Conservation (phyloP, 306 rosid species). For the Quercus cerris region DNA sequence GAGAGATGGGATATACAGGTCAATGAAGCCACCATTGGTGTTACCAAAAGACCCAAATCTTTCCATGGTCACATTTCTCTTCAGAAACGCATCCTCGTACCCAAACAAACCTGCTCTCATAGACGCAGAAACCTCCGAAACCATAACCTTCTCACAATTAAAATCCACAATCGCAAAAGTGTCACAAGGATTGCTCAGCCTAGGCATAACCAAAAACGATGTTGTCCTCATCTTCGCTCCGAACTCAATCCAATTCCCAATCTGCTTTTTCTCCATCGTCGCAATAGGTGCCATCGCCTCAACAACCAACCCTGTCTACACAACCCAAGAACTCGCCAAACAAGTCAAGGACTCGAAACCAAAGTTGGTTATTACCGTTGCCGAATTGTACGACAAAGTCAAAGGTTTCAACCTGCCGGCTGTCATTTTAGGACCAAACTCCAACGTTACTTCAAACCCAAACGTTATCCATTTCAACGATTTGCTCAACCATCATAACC, state of each 20-base stretch:
- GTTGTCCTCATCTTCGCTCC: conserved; percentile 82
- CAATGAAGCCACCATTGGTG: conserved; percentile 49
- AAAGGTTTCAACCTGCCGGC: conserved; percentile 50
- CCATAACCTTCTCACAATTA: conserved; percentile 47
- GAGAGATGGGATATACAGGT: conserved; percentile 70
- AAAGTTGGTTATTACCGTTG: conserved; percentile 59
- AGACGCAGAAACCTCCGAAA: conserved; percentile 50
- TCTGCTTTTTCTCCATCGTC: conserved; percentile 52
- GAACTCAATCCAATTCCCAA: conserved; percentile 50
- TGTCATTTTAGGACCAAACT: conserved; percentile 34
- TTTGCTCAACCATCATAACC: conserved; percentile 29
- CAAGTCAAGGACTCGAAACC: conserved; percentile 74
- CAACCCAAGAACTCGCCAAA: conserved; percentile 57
- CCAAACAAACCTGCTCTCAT: conserved; percentile 60
- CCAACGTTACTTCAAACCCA: not conserved
- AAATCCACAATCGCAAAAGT: conserved; percentile 42
- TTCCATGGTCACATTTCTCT: conserved; percentile 63
- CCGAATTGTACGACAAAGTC: conserved; percentile 63
- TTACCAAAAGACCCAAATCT: conserved; percentile 49
- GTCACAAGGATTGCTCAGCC: conserved; percentile 47
- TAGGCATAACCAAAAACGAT: conserved; percentile 66
- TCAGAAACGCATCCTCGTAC: conserved; percentile 41
- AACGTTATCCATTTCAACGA: conserved; percentile 36
- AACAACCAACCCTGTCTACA: conserved; percentile 75
- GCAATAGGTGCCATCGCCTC: conserved; percentile 74